Evolutionary conservation across 768 basidiomycete species (phyloP), one percentile per base, ranked within the genome.

Genomic region (Kwoniella heveanensis): DNA sequence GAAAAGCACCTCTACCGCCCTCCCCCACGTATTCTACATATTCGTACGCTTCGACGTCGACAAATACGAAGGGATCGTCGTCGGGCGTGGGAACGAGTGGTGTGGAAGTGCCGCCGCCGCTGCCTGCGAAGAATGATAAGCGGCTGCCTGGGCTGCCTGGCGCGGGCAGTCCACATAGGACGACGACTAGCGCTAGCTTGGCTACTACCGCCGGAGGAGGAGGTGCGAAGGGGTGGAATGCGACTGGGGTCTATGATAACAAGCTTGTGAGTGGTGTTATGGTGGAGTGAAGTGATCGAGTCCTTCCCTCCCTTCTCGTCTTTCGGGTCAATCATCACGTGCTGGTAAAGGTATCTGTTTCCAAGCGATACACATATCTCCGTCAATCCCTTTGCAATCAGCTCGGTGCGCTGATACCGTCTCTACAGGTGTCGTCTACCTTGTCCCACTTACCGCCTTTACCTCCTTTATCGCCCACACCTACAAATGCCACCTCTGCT

Each of bases 241-340:
- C 54, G 21, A 51, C 52, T 39, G 70, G 74, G 25, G 68, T 66
- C 15, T 79, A 79, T 57, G 78, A 79, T 59, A 77, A 77, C 57
- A 75, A 75, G 60, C 64, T 79, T 27, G 78, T 77, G 36, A 63
- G 78, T 69, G 54, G 27, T 47, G 15, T 57, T 36, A 37, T 21
- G 19, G 7, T 36, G 25, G 4, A 17, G 24, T n/a, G n/a, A n/a
- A n/a, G n/a, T n/a, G n/a, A n/a, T n/a, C n/a, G n/a, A n/a, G n/a
- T n/a, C n/a, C n/a, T n/a, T n/a, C n/a, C n/a, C n/a, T n/a, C n/a
- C n/a, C n/a, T n/a, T n/a, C n/a, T n/a, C n/a, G n/a, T n/a, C n/a
- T n/a, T n/a, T n/a, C n/a, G n/a, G n/a, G n/a, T n/a, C n/a, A n/a
- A n/a, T n/a, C n/a, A n/a, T n/a, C n/a, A n/a, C n/a, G n/a, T n/a